phyloP scores from a whole-genome alignment of 2,329 filamentous ascomycete species.

The Clarireedia hainanense region DNA sequence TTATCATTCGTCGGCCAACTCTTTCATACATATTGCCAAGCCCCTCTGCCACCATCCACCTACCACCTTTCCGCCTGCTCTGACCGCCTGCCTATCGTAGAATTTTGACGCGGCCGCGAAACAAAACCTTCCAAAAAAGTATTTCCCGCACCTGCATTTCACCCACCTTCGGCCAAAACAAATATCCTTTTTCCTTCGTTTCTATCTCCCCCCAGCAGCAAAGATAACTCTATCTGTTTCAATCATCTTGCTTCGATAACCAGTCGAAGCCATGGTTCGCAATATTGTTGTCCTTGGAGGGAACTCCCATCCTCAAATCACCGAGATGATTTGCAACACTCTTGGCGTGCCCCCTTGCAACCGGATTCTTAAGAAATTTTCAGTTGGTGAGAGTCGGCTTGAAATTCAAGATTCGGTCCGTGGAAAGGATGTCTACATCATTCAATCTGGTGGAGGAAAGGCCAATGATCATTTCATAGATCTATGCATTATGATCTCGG shows the following conservation, averaged over 20 bases:
- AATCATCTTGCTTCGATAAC: not conserved
- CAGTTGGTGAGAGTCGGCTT: slow-evolving; percentile 87
- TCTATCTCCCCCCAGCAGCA: not conserved
- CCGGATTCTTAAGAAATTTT: slow-evolving; percentile 84
- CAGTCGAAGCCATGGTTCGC: slow-evolving; percentile 63
- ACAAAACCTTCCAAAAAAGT: slow-evolving; percentile 11
- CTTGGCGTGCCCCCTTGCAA: slow-evolving; percentile 81
- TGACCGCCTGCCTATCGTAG: not conserved
- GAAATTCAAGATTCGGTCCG: slow-evolving; percentile 95
- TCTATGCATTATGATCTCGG: slow-evolving; percentile 95
- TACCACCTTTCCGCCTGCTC: not conserved
- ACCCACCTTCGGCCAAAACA: slow-evolving; percentile 11
- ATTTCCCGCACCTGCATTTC: slow-evolving; percentile 13
- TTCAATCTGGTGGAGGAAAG: slow-evolving; percentile 85
- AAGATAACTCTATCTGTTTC: not conserved
- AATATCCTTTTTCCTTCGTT: not conserved
- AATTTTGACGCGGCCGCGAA: not conserved
- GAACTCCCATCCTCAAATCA: slow-evolving; percentile 83
- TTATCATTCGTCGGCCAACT: not conserved
- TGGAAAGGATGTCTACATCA: slow-evolving; percentile 98
- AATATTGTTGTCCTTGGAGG: slow-evolving; percentile 93
- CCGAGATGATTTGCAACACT: slow-evolving; percentile 78
- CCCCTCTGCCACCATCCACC: not conserved
- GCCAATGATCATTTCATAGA: slow-evolving; percentile 97
- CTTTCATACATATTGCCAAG: not conserved